Evolutionary conservation across 2,329 filamentous ascomycete genomes (phyloP).

Genomic region (Niveomyces coronatus): DNA sequence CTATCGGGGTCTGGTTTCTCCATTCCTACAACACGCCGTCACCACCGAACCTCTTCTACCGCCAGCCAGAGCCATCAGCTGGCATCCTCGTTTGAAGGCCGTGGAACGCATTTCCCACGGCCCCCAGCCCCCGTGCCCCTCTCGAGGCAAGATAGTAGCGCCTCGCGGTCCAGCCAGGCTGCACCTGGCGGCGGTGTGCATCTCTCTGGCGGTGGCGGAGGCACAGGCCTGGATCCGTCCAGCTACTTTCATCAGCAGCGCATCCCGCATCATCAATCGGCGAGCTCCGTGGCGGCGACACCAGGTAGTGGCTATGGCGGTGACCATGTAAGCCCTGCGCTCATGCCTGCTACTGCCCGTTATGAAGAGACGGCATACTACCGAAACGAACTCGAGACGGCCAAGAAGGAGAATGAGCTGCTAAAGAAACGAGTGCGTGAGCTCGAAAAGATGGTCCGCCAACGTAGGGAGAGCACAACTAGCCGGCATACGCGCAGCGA

Average conservation of each 20-base stretch:
- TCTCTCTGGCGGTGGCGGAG: conserved; percentile 21
- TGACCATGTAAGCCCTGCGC: conserved; percentile 39
- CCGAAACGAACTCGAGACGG: conserved; percentile 47
- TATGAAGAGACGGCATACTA: conserved; percentile 54
- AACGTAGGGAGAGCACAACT: conserved; percentile 36
- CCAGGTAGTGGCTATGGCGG: conserved; percentile 24
- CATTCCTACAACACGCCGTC: conserved; percentile 42
- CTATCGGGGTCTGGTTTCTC: conserved; percentile 48
- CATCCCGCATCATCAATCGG: conserved; percentile 22
- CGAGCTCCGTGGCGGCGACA: conserved; percentile 30
- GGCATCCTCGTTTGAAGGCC: conserved; percentile 26
- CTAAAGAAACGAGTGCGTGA: conserved; percentile 52
- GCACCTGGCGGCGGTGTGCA: conserved; percentile 32
- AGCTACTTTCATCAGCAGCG: conserved; percentile 40
- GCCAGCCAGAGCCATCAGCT: conserved; percentile 39
- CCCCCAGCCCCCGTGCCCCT: conserved; percentile 34
- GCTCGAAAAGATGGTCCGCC: conserved; percentile 45
- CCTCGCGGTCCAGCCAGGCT: conserved; percentile 42
- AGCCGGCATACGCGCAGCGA: conserved; percentile 35
- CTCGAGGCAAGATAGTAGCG: conserved; percentile 44
- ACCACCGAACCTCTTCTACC: conserved; percentile 49
- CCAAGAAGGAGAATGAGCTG: conserved; percentile 53
- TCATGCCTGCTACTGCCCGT: conserved; percentile 46
- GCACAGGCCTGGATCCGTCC: conserved; percentile 19
- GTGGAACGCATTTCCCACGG: conserved; percentile 32